These are phyloP conservation scores for Prinsepia uniflora DNA, from an alignment of 306 rosid species.

Conservation along the genomic window DNA sequence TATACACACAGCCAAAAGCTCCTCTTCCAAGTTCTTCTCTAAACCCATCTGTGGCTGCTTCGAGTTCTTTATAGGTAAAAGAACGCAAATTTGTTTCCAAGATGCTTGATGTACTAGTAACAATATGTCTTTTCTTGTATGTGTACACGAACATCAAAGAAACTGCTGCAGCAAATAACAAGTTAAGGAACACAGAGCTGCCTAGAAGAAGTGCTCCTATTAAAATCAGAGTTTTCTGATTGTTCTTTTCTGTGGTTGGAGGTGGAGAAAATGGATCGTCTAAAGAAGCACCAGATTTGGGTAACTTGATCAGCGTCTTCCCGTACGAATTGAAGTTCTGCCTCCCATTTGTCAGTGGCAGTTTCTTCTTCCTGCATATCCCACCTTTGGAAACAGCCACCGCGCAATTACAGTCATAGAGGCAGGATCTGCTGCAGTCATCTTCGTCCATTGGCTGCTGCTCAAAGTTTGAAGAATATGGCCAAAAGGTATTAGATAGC, in stretches of 20 bases:
- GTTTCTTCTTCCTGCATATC: slow-evolving; percentile 12
- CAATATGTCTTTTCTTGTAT: neutral
- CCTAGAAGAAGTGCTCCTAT: slow-evolving; percentile 27
- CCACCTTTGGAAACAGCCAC: neutral
- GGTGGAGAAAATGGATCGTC: neutral
- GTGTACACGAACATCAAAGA: neutral
- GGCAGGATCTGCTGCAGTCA: slow-evolving; percentile 12
- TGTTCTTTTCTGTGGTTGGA: neutral
- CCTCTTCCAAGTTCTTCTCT: slow-evolving; percentile 16
- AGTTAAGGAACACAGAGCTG: slow-evolving; percentile 26
- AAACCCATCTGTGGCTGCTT: slow-evolving; percentile 7
- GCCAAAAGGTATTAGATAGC: neutral
- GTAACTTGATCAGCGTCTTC: slow-evolving; percentile 8
- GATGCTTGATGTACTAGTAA: slow-evolving; percentile 6
- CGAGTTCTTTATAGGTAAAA: slow-evolving; percentile 2
- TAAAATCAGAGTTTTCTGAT: slow-evolving; percentile 7
- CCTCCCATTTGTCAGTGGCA: slow-evolving; percentile 33
- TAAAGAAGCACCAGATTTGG: neutral
- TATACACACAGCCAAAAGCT: slow-evolving; percentile 9
- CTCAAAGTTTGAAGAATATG: neutral
- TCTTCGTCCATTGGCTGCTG: neutral
- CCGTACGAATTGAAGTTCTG: neutral
- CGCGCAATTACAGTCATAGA: slow-evolving; percentile 17
- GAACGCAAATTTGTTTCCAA: slow-evolving; percentile 11
- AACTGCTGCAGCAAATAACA: slow-evolving; percentile 12